A percentile compares a stretch with the other conserved stretches of the same genome.
phyloP scores from a whole-genome alignment of 495 filamentous ascomycete genomes.

The Talaromyces stipitatus region DNA sequence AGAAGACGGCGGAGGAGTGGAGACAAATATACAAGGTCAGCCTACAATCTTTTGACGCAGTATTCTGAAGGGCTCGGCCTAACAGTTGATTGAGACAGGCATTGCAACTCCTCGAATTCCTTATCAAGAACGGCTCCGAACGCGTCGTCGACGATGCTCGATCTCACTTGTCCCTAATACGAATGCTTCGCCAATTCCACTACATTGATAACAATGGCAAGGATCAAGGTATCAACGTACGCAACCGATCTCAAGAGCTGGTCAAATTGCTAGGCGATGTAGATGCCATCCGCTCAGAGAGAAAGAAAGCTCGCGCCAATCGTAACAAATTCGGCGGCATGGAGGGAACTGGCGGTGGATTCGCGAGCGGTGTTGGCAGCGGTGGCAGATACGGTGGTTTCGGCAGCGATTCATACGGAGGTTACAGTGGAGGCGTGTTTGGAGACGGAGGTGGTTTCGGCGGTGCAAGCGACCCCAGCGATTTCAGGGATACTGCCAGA shows the following conservation, averaged over 20 bases:
- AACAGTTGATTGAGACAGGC: constrained; percentile 34
- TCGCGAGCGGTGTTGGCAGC: constrained; percentile 42
- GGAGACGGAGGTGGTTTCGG: constrained; percentile 88
- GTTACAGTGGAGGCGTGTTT: constrained; percentile 80
- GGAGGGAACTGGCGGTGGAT: constrained; percentile 60
- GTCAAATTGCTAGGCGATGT: constrained; percentile 91
- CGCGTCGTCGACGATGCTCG: constrained; percentile 96
- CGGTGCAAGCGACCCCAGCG: constrained; percentile 51
- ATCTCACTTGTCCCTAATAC: constrained; percentile 86
- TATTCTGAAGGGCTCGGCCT: background rate
- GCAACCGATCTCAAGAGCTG: constrained; percentile 91
- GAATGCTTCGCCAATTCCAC: constrained; percentile 99
- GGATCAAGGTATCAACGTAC: constrained; percentile 96
- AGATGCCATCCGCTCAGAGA: constrained; percentile 81
- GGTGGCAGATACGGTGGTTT: constrained; percentile 78
- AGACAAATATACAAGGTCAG: constrained; percentile 93
- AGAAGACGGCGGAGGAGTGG: constrained; percentile 98
- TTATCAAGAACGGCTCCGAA: constrained; percentile 97
- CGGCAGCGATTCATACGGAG: constrained; percentile 76
- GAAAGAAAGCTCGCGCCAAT: constrained; percentile 86
- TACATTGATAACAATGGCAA: constrained; percentile 95
- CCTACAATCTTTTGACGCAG: background rate
- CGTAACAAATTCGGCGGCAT: constrained; percentile 92
- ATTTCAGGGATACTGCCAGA: constrained; percentile 59
- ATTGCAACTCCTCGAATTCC: constrained; percentile 92